A percentile compares a stretch with the other conserved stretches of the same genome.
Conservation (phyloP, 192 early-diverging fungal genomes). For the Backusella australiensis region DNA sequence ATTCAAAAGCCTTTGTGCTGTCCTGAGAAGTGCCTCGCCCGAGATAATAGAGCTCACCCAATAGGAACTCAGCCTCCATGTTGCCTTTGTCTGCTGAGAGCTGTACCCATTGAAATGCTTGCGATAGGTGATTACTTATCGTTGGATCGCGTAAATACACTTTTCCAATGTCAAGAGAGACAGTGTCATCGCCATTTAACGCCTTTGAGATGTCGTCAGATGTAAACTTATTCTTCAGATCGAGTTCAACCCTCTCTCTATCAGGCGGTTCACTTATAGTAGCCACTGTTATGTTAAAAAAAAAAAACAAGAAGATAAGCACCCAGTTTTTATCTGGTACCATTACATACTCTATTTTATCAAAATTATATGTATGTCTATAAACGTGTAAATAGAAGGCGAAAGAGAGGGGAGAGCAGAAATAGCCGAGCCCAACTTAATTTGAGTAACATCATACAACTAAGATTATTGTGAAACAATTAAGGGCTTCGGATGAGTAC, state of each 20-base stretch:
- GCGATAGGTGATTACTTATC: background rate
- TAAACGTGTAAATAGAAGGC: background rate
- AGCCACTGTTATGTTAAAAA: background rate
- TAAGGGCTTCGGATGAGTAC: background rate
- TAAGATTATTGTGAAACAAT: background rate
- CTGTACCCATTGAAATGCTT: background rate
- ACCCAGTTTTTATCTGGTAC: background rate
- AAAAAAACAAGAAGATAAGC: background rate
- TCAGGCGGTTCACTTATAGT: background rate
- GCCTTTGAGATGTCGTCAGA: background rate
- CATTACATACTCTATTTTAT: background rate
- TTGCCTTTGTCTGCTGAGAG: background rate
- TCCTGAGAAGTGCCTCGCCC: background rate
- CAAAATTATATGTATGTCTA: background rate
- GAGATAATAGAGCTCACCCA: background rate
- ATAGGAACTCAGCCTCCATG: background rate
- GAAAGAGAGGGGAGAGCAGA: background rate
- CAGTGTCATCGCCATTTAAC: background rate
- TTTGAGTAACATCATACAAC: background rate
- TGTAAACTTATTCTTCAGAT: background rate
- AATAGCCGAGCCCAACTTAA: background rate
- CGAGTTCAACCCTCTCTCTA: background rate
- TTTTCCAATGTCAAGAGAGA: background rate
- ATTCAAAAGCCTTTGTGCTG: background rate
- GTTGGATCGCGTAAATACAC: background rate